Conservation (phyloP, 768 basidiomycete genomes). For the Amanita muscaria region DNA sequence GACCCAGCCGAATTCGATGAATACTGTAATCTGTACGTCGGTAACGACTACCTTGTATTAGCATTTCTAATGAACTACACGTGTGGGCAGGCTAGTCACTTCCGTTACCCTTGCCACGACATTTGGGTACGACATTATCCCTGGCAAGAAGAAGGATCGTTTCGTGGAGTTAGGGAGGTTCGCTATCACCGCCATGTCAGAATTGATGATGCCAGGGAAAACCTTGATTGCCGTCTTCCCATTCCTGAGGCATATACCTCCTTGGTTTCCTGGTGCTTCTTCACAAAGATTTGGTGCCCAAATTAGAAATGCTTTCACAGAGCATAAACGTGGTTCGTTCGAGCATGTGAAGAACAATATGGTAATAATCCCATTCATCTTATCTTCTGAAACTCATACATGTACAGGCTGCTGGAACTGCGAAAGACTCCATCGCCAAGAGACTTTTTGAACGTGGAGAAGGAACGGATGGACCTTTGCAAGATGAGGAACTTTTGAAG, state of each 20-base stretch:
- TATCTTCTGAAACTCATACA: neutral
- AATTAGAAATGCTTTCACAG: neutral
- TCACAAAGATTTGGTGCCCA: constrained; percentile 5
- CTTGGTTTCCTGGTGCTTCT: constrained; percentile 8
- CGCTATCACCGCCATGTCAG: too few relatives aligned
- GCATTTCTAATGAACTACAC: too few relatives aligned
- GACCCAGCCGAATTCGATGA: too few relatives aligned
- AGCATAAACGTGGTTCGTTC: constrained; percentile 1
- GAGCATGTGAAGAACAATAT: neutral
- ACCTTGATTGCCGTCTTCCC: constrained; percentile 2
- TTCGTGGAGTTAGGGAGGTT: neutral
- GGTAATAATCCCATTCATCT: neutral
- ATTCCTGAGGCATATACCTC: constrained; percentile 4
- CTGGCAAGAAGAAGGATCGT: neutral
- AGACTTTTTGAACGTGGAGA: neutral
- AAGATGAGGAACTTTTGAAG: neutral
- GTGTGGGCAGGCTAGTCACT: too few relatives aligned
- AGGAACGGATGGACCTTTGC: neutral
- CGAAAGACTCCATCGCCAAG: neutral
- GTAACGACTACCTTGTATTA: too few relatives aligned
- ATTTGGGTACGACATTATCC: neutral
- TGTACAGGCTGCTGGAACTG: neutral
- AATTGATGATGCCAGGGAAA: neutral
- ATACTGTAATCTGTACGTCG: too few relatives aligned
- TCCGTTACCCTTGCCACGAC: too few relatives aligned